Base-by-base conservation (phyloP, 2,329 filamentous ascomycete species). In the Gnomoniopsis smithogilvyi region DNA sequence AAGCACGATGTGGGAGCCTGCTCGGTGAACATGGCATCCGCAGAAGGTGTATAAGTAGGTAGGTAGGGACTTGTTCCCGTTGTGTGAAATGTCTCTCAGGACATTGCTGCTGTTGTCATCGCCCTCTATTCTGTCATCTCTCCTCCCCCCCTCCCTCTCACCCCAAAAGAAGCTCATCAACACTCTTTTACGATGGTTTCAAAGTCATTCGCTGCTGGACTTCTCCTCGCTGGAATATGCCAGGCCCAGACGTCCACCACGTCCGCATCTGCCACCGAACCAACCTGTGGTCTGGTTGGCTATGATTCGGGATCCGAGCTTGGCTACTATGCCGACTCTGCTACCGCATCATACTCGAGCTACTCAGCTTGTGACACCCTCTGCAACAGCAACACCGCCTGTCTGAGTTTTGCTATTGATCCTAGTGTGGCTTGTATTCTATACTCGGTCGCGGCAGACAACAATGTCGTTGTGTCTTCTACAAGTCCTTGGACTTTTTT, bases 391-490 rank as follows among this genome's bases (percentile, higher is more conserved):
- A 60, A 51, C 53, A 43, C 50, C 0, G 56, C 49, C 17, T 62
- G 60, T 26, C n/a, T 62, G 30, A 60, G 56, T 46, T 62, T 62
- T n/a, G 58, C 60, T 2, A 56, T 56, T 12, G 46, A 56, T 36
- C 54, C 54, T 3, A 41, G 30, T 22, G 54, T 56, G 33, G 54
- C 54, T 15, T 62, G 60, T 26, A 62, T 62, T 22, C 57, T 62
- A 12, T 62, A 62, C 53, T 22, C 34, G 3, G 58, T 54, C n/a
- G 49, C 49, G 7, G 60, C 58, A 2, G 60, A 62, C 52, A 54
- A 38, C 14, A 62, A 69, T 21, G 58, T 64, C 36, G 66, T 73
- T 3, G 65, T 73, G 12, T 67, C 72, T 15, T 62, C 65, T 7
- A 43, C 48, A 1, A 71, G 70, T 0, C 69, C 69, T 6, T 49